These are phyloP conservation scores for Hericium erinaceus DNA, from an alignment of 768 basidiomycete genomes.

Conservation along the genomic window DNA sequence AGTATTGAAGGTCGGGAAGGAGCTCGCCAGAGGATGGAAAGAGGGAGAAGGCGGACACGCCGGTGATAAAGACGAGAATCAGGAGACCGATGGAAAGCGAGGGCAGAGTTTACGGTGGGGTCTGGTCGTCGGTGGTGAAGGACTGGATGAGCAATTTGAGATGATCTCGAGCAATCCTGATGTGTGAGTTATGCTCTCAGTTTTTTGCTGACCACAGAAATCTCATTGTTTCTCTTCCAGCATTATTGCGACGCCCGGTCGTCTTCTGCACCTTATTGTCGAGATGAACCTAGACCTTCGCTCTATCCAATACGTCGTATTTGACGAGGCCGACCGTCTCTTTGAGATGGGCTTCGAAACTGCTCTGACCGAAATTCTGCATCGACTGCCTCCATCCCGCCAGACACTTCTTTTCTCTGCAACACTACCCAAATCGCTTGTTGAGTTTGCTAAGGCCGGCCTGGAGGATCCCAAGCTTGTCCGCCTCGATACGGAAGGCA, in stretches of 20 bases:
- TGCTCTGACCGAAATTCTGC: constrained; percentile 84
- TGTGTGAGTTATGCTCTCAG: constrained; percentile 46
- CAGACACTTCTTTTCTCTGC: constrained; percentile 96
- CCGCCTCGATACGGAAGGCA: constrained; percentile 92
- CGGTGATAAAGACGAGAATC: constrained; percentile 50
- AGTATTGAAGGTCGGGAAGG: constrained; percentile 89
- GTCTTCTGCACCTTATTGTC: constrained; percentile 89
- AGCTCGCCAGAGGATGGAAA: constrained; percentile 78
- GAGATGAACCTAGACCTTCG: constrained; percentile 94
- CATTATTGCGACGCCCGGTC: constrained; percentile 96
- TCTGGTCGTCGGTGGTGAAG: constrained; percentile 91
- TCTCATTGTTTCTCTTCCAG: constrained; percentile 30
- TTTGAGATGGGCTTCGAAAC: constrained; percentile 98
- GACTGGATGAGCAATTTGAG: constrained; percentile 92
- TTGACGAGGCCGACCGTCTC: constrained; percentile 96
- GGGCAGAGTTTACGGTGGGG: constrained; percentile 77
- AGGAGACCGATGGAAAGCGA: constrained; percentile 43
- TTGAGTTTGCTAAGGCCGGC: constrained; percentile 98
- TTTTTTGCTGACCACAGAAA: background rate
- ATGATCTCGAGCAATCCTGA: constrained; percentile 93
- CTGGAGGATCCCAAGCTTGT: constrained; percentile 89
- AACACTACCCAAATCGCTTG: constrained; percentile 89
- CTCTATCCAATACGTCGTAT: constrained; percentile 83
- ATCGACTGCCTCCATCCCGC: constrained; percentile 75
- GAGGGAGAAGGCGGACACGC: constrained; percentile 55